Evolutionary conservation across 257 asterid genomes (phyloP), one percentile per base, ranked within the genome.

Genomic region (Solanum etuberosum): DNA sequence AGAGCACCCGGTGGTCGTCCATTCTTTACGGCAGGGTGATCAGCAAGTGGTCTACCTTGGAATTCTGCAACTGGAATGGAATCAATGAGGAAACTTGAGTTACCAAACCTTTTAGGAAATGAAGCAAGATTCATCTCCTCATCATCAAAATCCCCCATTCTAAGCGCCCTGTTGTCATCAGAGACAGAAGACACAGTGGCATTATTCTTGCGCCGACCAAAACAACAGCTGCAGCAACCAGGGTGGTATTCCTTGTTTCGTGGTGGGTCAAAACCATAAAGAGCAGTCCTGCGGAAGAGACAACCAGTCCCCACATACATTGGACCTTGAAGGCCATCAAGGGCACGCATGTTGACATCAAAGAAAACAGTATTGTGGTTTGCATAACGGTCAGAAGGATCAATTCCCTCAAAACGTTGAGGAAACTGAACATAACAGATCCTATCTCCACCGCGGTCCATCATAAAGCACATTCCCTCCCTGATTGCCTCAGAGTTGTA

Each of bases 271-370:
- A 95, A 95, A 18, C 98, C 98, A 16, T 95, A 95, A 29, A 95
- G 94, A 14, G 98, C 96, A 3, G 95, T 94, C 88, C 98, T 76
- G 34, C 98, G 92, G 88, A 95, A 95, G 87, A 94, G 97, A 87
- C 98, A 94, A 4, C 98, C 98, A 2, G 98, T 95, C 59, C 98
- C 98, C 10, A 94, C 98, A 81, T 95, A 94, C 70, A 95, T 96
- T 0, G 98, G 98, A 81, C 98, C 98, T 89, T 94, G 98, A 40
- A 95, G 89, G 27, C 98, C 98, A 35, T 95, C 98, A 6, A 95
- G 92, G 42, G 98, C 98, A 2, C 98, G 95, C 98, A 95, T 95
- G 89, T 95, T 95, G 32, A 92, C 98, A 54, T 95, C 98, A 63
- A 95, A 95, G 94, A 95, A 95, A 88, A 95, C 98, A 1, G 98